Evolutionary conservation across 345 rosid genomes (phyloP).

Genomic region (Passiflora organensis): DNA sequence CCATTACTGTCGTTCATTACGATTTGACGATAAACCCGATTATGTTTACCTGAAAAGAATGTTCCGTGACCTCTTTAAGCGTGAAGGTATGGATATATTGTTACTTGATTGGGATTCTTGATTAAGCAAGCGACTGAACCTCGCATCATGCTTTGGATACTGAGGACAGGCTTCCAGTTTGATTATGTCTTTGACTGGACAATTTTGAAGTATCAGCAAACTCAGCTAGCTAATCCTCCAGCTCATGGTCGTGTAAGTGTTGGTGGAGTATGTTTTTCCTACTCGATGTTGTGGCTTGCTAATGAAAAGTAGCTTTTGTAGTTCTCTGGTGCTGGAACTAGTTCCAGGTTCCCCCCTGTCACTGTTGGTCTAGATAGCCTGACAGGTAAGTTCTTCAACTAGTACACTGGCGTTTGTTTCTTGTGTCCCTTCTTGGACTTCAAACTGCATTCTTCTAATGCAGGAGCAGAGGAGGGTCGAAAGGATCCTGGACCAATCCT

Average conservation of each 20-base stretch:
- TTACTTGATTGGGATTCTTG: not conserved
- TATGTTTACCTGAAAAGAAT: slow-evolving; percentile 87
- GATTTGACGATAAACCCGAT: slow-evolving; percentile 90
- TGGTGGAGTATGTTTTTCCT: slow-evolving; percentile 6
- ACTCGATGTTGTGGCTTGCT: not conserved
- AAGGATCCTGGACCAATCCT: slow-evolving; percentile 50
- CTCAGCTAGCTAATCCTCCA: slow-evolving; percentile 69
- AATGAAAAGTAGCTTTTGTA: slow-evolving; percentile 21
- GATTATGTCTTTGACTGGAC: slow-evolving; percentile 98
- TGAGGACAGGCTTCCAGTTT: slow-evolving; percentile 68
- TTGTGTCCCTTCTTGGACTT: not conserved
- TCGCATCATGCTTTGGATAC: too few relatives aligned
- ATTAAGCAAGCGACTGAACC: too few relatives aligned
- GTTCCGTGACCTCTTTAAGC: slow-evolving; percentile 83
- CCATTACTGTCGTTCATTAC: slow-evolving; percentile 80
- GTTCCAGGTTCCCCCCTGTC: slow-evolving; percentile 60
- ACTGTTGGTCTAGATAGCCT: slow-evolving; percentile 57
- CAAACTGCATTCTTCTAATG: not conserved
- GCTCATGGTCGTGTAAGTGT: slow-evolving; percentile 55
- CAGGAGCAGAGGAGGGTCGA: slow-evolving; percentile 49
- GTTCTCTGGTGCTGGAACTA: slow-evolving; percentile 78
- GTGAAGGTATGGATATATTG: slow-evolving; percentile 87
- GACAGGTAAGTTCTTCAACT: slow-evolving; percentile 44
- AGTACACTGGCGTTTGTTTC: too few relatives aligned
- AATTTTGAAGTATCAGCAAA: slow-evolving; percentile 85